Conservation (phyloP, 2,329 filamentous ascomycete genomes). For the Gnomoniopsis smithogilvyi region DNA sequence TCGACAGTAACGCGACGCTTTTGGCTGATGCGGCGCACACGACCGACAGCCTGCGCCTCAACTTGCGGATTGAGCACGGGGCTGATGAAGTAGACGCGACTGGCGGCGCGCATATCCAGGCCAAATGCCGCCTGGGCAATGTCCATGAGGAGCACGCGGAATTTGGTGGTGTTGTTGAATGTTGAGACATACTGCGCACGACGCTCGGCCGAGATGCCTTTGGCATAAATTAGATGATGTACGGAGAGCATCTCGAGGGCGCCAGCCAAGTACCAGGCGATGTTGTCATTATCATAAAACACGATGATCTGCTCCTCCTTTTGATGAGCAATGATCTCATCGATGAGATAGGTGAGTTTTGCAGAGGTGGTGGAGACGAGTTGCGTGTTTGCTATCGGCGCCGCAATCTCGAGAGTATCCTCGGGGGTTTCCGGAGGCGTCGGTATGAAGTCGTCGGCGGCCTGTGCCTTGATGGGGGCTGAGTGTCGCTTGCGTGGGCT, state of each 20-base stretch:
- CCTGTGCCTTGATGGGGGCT: conserved; percentile 24
- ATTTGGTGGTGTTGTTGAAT: conserved; percentile 67
- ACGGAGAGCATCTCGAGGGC: conserved; percentile 71
- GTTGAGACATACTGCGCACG: conserved; percentile 73
- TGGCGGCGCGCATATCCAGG: conserved; percentile 79
- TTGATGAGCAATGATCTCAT: conserved; percentile 66
- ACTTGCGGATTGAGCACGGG: conserved; percentile 83
- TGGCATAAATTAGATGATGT: conserved; percentile 65
- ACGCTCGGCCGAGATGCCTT: conserved; percentile 54
- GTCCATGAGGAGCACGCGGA: conserved; percentile 85
- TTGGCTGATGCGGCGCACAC: conserved; percentile 85
- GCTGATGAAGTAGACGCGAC: conserved; percentile 83
- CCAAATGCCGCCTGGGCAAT: conserved; percentile 86
- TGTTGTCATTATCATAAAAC: conserved; percentile 87
- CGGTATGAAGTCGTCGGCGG: conserved; percentile 20
- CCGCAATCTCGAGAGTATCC: conserved; percentile 27
- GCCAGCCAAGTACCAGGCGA: conserved; percentile 81
- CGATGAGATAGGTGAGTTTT: conserved; percentile 83
- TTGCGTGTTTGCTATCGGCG: conserved; percentile 54
- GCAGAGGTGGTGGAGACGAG: conserved; percentile 80
- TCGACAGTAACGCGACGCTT: conserved; percentile 76
- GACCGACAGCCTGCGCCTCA: conserved; percentile 87
- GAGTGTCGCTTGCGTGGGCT: conserved; percentile 30
- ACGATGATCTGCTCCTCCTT: conserved; percentile 79
- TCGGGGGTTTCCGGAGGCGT: conserved; percentile 18